Conservation (phyloP, 2,329 filamentous ascomycete genomes). For the Cladophialophora immunda region DNA sequence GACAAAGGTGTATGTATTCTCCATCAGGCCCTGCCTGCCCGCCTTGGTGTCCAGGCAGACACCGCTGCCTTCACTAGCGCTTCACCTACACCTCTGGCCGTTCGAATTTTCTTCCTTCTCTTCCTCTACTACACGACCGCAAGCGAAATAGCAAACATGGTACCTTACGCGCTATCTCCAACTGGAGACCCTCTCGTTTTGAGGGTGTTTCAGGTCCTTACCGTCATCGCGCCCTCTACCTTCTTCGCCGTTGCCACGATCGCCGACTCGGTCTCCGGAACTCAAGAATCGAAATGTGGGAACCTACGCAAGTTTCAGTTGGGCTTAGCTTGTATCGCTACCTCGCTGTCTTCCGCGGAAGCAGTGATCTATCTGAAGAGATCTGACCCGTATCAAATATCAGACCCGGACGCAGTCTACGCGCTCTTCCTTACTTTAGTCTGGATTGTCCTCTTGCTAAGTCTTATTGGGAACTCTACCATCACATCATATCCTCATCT, state of each 20-base stretch:
- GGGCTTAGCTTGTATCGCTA: constrained; percentile 7
- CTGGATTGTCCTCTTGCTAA: constrained; percentile 69
- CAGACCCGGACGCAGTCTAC: constrained; percentile 30
- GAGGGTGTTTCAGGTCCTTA: constrained; percentile 17
- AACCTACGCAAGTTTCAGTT: constrained; percentile 20
- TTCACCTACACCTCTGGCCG: neutral
- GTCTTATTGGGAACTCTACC: constrained; percentile 60
- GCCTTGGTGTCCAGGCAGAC: constrained; percentile 10
- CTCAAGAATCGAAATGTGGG: neutral
- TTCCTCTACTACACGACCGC: neutral
- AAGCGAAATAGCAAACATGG: constrained; percentile 2
- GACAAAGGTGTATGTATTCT: constrained; percentile 6
- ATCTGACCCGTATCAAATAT: constrained; percentile 11
- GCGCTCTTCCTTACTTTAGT: constrained; percentile 31
- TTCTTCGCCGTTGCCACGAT: constrained; percentile 21
- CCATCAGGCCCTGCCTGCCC: neutral
- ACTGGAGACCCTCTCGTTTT: neutral
- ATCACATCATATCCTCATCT: constrained; percentile 70
- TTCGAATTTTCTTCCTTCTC: neutral
- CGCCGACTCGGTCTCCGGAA: constrained; percentile 8
- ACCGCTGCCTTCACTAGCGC: neutral
- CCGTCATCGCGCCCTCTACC: constrained; percentile 4
- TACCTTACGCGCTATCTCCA: neutral
- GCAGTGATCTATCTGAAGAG: constrained; percentile 18
- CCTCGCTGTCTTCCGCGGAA: constrained; percentile 12